phyloP scores from a whole-genome alignment of 306 rosid species.

The Lagenaria siceraria region DNA sequence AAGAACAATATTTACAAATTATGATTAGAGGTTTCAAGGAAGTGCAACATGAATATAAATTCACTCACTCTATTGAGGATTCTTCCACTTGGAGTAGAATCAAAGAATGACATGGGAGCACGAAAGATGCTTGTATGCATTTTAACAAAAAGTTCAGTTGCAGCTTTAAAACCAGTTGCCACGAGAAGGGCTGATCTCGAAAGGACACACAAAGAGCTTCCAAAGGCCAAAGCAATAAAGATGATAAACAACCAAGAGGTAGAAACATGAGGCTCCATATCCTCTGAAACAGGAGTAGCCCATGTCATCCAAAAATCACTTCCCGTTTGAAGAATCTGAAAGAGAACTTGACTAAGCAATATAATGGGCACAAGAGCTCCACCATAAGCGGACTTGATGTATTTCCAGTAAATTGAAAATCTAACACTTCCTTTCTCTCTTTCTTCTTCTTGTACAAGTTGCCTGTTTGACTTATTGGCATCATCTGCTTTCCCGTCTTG shows the following conservation, averaged over 20 bases:
- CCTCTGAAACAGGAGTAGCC: constrained; percentile 67
- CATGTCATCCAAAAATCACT: constrained; percentile 93
- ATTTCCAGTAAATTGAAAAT: constrained; percentile 57
- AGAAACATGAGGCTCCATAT: constrained; percentile 29
- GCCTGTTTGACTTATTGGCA: constrained; percentile 30
- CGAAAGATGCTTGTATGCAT: constrained; percentile 68
- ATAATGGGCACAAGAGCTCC: constrained; percentile 75
- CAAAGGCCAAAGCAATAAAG: constrained; percentile 53
- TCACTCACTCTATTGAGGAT: constrained; percentile 59
- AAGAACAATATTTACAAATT: not conserved
- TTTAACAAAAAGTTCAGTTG: constrained; percentile 58
- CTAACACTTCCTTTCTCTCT: constrained; percentile 79
- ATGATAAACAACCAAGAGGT: constrained; percentile 35
- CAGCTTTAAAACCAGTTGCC: constrained; percentile 54
- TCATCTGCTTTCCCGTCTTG: constrained; percentile 26
- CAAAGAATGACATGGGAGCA: constrained; percentile 82
- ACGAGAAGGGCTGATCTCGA: constrained; percentile 29
- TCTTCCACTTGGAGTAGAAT: constrained; percentile 80
- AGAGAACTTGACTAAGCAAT: constrained; percentile 47
- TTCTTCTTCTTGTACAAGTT: constrained; percentile 84
- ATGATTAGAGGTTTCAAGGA: not conserved
- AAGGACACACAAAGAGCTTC: constrained; percentile 51
- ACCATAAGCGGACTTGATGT: constrained; percentile 57
- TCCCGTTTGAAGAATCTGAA: constrained; percentile 67
- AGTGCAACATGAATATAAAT: not conserved